Base-by-base conservation (phyloP, 805 yeast species). In the Metschnikowia dekortorum region DNA sequence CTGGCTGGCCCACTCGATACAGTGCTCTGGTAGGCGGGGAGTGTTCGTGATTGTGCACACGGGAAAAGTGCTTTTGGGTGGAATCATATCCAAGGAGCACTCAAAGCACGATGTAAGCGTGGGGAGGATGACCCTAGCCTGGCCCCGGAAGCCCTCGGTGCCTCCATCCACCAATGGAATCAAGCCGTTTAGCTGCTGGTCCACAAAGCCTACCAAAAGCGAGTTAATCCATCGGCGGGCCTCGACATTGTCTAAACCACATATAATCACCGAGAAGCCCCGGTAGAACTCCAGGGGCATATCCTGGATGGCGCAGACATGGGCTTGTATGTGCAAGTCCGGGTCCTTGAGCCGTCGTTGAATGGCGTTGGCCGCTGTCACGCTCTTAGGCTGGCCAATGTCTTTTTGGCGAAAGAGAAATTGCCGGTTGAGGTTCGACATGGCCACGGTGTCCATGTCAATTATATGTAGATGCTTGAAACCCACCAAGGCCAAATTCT, bases 31-130 rank as follows among this genome's bases (percentile, higher is more conserved):
- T 8, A 89, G 68, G 53, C 98, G 70, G n/a, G 98, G 98, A 8
- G 94, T 89, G 51, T 90, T 87, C 2, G 97, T 96, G 46, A 94
- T 84, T 0, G 98, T 94, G 66, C 98, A 94, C 56, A 92, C 83
- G 2, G 98, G 97, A 58, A 83, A 88, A 0, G 89, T 84, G 8
- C 73, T 71, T 53, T 78, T 81, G 1, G 77, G 76, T 9, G 87
- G 81, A 39, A 90, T 71, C 65, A 95, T 78, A 51, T 84, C 87
- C 47, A 88, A 71, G 5, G 96, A 87, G 61, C 99, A 92, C 64
- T 92, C 98, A 70, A 89, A 92, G 68, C 99, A 92, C 0, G 97
- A 86, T 0, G 92, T 82, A 31, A 89, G 67, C 0, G 89, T 82
- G 0, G 99, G 98, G 14, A 90, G 68, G 36, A 92, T 89, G 11